A percentile compares a stretch with the other conserved stretches of the same genome.
Conservation (phyloP, 1,284 basidiomycete genomes). For the Puccinia coronata region DNA sequence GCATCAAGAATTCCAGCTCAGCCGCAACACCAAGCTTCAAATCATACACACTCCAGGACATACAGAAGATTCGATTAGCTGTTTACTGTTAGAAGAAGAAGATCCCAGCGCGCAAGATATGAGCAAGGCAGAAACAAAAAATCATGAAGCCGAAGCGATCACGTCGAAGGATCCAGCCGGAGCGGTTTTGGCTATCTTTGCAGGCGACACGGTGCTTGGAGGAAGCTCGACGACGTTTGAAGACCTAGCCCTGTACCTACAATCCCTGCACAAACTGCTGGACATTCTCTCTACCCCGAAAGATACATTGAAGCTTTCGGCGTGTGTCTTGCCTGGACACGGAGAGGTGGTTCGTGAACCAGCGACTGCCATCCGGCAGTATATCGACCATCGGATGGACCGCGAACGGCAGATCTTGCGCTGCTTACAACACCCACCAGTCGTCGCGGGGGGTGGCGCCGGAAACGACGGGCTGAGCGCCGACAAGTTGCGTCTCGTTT, state of each 20-base stretch:
- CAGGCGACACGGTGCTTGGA: slow-evolving; percentile 86
- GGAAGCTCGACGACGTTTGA: slow-evolving; percentile 88
- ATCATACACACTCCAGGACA: slow-evolving; percentile 88
- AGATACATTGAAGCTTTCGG: too few species aligned
- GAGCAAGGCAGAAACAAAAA: background rate
- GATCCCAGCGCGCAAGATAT: too few species aligned
- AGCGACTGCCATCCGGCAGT: slow-evolving; percentile 67
- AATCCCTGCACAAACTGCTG: slow-evolving; percentile 69
- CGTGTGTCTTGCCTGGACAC: slow-evolving; percentile 77
- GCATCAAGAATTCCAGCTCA: slow-evolving; percentile 2
- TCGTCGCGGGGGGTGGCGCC: too few species aligned
- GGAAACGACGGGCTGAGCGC: too few species aligned
- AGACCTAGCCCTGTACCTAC: slow-evolving; percentile 74
- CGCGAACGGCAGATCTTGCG: slow-evolving; percentile 77
- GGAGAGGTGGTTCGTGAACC: slow-evolving; percentile 72
- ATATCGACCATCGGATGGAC: slow-evolving; percentile 78
- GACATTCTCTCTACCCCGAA: slow-evolving; percentile 58
- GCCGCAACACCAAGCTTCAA: slow-evolving; percentile 63
- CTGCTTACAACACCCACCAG: too few species aligned
- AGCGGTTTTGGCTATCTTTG: slow-evolving; percentile 68
- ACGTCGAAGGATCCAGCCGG: slow-evolving; percentile 60
- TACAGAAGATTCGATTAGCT: slow-evolving; percentile 78
- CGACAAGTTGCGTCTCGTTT: too few species aligned
- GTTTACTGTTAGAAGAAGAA: slow-evolving; percentile 15
- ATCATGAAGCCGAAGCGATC: background rate